These are phyloP conservation scores for Metschnikowia baotianmanensis DNA, from an alignment of 805 yeast species.

Conservation along the genomic window DNA sequence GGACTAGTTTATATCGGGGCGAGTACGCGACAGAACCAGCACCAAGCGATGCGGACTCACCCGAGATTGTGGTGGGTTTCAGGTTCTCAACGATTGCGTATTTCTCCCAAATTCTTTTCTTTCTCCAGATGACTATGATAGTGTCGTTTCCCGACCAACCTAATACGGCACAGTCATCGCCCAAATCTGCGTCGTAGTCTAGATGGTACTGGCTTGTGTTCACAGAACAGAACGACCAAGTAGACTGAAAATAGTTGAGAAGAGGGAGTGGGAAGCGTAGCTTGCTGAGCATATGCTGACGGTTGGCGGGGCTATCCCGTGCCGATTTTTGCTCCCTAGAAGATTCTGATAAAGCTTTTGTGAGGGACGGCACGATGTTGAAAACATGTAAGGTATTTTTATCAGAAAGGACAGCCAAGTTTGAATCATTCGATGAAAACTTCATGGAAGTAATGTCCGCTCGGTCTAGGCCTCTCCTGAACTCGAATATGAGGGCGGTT, in stretches of 20 bases:
- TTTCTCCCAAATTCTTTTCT: constrained; percentile 80
- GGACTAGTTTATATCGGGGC: constrained; percentile 6
- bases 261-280: constrained; percentile 61
- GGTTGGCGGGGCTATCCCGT: constrained; percentile 33
- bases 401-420: constrained; percentile 83
- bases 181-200: constrained; percentile 21
- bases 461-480: constrained; percentile 84
- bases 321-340: constrained; percentile 4
- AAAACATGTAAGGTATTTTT: constrained; percentile 87
- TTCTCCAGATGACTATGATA: constrained; percentile 72
- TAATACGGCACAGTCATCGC: constrained; percentile 32
- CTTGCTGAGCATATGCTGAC: constrained; percentile 64
- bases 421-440: constrained; percentile 72
- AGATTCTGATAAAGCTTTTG: constrained; percentile 6
- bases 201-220: constrained; percentile 47
- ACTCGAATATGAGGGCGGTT: constrained; percentile 74
- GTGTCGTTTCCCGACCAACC: constrained; percentile 82
- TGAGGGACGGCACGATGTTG: constrained; percentile 39
- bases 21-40: not conserved
- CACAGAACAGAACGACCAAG: constrained; percentile 83
- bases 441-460: constrained; percentile 81
- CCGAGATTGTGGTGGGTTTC: not conserved
- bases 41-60: not conserved
- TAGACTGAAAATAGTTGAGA: constrained; percentile 68
- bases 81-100: constrained; percentile 58